phyloP scores from a whole-genome alignment of 139 green algal species.

The Astrephomene gubernaculifera region DNA sequence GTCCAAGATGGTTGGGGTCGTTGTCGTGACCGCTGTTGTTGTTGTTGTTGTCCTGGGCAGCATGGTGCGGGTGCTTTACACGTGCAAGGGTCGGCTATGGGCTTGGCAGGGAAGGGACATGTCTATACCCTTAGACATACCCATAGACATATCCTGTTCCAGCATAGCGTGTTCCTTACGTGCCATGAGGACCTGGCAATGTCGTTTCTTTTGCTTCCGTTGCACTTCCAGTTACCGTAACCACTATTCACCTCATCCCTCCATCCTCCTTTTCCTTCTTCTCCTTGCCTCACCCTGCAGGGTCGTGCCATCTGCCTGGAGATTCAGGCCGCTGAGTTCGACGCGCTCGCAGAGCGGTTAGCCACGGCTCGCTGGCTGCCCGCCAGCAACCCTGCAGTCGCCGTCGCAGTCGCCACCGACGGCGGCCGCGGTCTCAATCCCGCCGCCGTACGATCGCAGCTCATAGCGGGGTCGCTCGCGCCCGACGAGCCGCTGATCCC shows the following conservation, averaged over 20 bases:
- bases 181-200: too few relatives aligned
- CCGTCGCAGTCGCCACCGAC: neutral
- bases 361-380: slow-evolving; percentile 18
- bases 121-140: too few relatives aligned
- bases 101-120: too few relatives aligned
- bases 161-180: too few relatives aligned
- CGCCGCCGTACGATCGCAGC: neutral
- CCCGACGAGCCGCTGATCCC: slow-evolving; percentile 4
- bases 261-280: too few relatives aligned
- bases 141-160: too few relatives aligned
- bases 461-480: neutral
- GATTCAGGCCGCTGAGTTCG: slow-evolving; percentile 27
- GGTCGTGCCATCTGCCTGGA: slow-evolving; percentile 3
- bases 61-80: neutral
- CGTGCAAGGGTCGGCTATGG: too few relatives aligned
- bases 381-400: neutral
- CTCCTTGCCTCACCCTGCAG: neutral
- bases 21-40: too few relatives aligned
- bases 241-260: too few relatives aligned
- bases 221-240: too few relatives aligned
- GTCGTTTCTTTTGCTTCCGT: too few relatives aligned
- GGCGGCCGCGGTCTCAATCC: neutral
- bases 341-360: neutral
- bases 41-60: neutral
- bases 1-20: too few relatives aligned